Evolutionary conservation across 768 basidiomycete genomes (phyloP), one percentile per base, ranked within the genome.

Genomic region (Paxillus involutus): DNA sequence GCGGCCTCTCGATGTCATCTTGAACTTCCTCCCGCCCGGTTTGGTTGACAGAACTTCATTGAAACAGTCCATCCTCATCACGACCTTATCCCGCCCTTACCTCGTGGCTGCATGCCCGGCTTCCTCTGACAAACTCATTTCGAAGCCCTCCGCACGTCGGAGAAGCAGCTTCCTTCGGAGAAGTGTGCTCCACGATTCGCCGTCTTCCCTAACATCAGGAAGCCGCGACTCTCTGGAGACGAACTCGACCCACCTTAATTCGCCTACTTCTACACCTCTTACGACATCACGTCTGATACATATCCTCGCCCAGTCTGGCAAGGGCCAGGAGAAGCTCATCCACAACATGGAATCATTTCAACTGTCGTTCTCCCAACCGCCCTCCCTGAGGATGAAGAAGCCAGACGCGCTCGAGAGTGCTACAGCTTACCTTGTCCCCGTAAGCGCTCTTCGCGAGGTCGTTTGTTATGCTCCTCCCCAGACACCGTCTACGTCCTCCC

Each of bases 31-130:
- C 43, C 72, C 75, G 7, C 24, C 48, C 3, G 41, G 41, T 14
- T 47, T 70, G 26, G 55, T 68, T 3, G 70, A 73, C 56, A 70
- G 71, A 50, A 59, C 67, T 2, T 56, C 75, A 19, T 64, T 77
- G 16, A 74, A 73, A 58, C 69, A 71, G 36, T 58, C 72, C 6
- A 76, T 77, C 49, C 70, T 76, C 12, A 68, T 75, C 13, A 75
- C 74, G 24, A 73, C 75, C 12, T 66, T 77, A 32, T 63, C 66
- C 10, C 68, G 71, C 3, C 69, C 74, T 6, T 76, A 72, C 56
- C 65, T 77, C 30, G 55, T 60, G 8, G 49, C 68, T n/a, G 55
- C 51, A 4, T 39, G 52, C 41, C 45, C 66, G 3, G 51, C 49
- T 26, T 35, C 45, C 14, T 39, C 40, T 26, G 32, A 32, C n/a